Conservation (phyloP, 306 rosid genomes). For the Pyrus betulifolia region DNA sequence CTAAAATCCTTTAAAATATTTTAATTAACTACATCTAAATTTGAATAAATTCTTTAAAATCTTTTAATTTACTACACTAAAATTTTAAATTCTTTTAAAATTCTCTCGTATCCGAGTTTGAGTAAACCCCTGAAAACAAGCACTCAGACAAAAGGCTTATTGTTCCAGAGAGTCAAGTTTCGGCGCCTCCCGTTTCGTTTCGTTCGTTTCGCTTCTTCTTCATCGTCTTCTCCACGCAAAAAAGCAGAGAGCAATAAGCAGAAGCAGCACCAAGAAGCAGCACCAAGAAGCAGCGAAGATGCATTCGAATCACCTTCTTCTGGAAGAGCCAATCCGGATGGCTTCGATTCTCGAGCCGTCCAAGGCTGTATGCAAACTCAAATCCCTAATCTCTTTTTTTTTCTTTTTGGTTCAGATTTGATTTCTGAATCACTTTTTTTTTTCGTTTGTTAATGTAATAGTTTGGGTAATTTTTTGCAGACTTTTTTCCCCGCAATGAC, state of each 20-base stretch:
- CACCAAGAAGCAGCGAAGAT: slow-evolving; percentile 32
- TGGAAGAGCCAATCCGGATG: slow-evolving; percentile 96
- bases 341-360: slow-evolving; percentile 91
- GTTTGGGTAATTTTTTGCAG: slow-evolving; percentile 27
- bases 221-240: slow-evolving; percentile 1
- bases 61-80: too few species aligned
- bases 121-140: background rate
- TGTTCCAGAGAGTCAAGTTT: background rate
- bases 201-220: background rate
- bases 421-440: background rate
- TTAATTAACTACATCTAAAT: too few species aligned
- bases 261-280: background rate
- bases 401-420: slow-evolving; percentile 13
- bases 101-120: too few species aligned
- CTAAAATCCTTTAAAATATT: too few species aligned
- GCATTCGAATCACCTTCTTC: slow-evolving; percentile 90
- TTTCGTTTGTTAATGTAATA: background rate
- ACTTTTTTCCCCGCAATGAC: slow-evolving; percentile 86
- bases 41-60: too few species aligned
- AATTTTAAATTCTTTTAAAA: too few species aligned
- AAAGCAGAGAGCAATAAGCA: background rate
- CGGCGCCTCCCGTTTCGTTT: background rate
- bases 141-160: background rate
- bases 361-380: slow-evolving; percentile 46
- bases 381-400: slow-evolving; percentile 20